Evolutionary conservation across 106 monocot species (phyloP).

Genomic region (Phalaenopsis equestris): DNA sequence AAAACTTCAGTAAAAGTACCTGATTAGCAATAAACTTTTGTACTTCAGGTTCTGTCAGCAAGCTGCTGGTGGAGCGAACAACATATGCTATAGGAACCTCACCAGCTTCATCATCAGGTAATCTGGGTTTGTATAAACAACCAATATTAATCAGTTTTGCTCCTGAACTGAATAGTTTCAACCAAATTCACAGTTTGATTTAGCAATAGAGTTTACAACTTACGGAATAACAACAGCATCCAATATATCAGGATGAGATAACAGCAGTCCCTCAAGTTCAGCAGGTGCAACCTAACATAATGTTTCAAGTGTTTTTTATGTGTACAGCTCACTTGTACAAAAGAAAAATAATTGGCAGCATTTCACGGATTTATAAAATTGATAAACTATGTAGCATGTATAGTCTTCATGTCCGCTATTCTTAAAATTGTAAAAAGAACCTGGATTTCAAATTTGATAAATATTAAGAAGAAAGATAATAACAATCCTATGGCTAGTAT

Average conservation of each 20-base stretch:
- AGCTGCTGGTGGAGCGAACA: constrained; percentile 49
- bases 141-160: constrained; percentile 2
- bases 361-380: neutral
- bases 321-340: neutral
- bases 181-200: neutral
- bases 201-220: constrained; percentile 11
- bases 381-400: neutral
- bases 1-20: constrained; percentile 27
- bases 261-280: constrained; percentile 82
- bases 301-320: neutral
- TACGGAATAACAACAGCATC: constrained; percentile 95
- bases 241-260: constrained; percentile 74
- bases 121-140: constrained; percentile 21
- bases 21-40: constrained; percentile 60
- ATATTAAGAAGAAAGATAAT: no score
- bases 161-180: neutral
- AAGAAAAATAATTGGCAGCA: neutral
- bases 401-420: neutral
- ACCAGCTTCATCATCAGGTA: constrained; percentile 81
- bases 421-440: neutral
- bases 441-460: neutral
- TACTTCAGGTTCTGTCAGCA: constrained; percentile 57
- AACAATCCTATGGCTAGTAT: no score
- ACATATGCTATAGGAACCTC: constrained; percentile 87
- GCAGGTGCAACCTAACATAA: constrained; percentile 81